Evolutionary conservation across 768 basidiomycete species (phyloP).

Genomic region (Strobilomyces confusus): DNA sequence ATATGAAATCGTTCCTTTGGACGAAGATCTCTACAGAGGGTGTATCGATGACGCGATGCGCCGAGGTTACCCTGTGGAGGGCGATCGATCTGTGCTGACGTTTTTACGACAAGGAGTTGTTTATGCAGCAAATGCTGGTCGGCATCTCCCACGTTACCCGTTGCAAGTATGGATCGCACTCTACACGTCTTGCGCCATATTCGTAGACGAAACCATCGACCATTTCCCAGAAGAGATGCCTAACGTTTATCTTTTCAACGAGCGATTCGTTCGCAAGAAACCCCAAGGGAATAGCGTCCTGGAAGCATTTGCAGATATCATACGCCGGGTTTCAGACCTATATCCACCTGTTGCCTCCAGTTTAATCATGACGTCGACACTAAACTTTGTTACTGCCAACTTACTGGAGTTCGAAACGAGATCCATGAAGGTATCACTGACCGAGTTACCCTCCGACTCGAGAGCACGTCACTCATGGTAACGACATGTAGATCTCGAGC

Average conservation of each 20-base stretch:
- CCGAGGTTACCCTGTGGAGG: constrained; percentile 27
- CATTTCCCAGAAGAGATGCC: constrained; percentile 20
- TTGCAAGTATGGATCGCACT: constrained; percentile 33
- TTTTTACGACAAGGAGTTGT: constrained; percentile 32
- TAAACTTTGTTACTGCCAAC: constrained; percentile 34
- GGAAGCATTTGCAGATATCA: constrained; percentile 32
- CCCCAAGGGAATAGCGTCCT: constrained; percentile 31
- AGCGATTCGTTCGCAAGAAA: constrained; percentile 26
- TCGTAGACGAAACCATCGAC: constrained; percentile 34
- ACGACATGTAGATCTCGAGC: constrained; percentile 11
- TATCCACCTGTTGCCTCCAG: constrained; percentile 32
- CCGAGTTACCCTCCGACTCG: no score
- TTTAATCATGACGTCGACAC: constrained; percentile 33
- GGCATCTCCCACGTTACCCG: constrained; percentile 24
- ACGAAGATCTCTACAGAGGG: constrained; percentile 15
- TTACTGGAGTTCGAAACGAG: constrained; percentile 32
- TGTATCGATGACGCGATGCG: constrained; percentile 21
- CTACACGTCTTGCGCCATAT: constrained; percentile 37
- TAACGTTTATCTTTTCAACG: constrained; percentile 32
- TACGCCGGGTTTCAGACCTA: constrained; percentile 28
- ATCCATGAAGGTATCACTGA: constrained; percentile 23
- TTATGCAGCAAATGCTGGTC: constrained; percentile 25
- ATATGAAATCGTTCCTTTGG: constrained; percentile 12
- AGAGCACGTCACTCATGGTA: neutral
- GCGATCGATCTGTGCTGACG: constrained; percentile 20